A percentile compares a stretch with the other conserved stretches of the same genome.
Evolutionary conservation across 306 rosid genomes (phyloP).

Genomic region (Cucurbita maxima): DNA sequence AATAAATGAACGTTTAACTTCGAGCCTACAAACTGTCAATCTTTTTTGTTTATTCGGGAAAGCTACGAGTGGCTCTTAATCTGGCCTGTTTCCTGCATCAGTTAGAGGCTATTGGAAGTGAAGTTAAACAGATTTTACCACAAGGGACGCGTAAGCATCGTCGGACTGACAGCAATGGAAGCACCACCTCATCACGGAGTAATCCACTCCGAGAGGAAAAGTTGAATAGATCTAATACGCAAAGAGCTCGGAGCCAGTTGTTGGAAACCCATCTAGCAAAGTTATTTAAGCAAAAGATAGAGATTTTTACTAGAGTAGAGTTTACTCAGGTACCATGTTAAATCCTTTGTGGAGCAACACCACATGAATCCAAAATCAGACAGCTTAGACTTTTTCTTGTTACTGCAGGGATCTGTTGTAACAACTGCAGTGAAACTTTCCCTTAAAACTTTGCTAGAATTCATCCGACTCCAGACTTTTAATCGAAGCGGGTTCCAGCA

Average conservation of each 20-base stretch:
- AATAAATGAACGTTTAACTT: background rate
- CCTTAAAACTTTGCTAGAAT: constrained; percentile 89
- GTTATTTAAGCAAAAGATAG: constrained; percentile 83
- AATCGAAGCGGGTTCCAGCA: constrained; percentile 96
- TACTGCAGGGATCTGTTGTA: constrained; percentile 67
- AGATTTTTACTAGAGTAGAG: constrained; percentile 87
- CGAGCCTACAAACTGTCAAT: background rate
- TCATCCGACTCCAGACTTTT: constrained; percentile 66
- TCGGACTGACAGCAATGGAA: constrained; percentile 77
- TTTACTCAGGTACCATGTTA: constrained; percentile 59
- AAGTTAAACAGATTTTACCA: constrained; percentile 78
- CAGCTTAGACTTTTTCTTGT: constrained; percentile 20
- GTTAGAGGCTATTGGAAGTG: constrained; percentile 54
- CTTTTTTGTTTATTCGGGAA: background rate
- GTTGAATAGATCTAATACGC: constrained; percentile 55
- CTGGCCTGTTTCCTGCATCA: constrained; percentile 17
- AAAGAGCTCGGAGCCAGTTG: constrained; percentile 86
- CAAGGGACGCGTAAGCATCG: constrained; percentile 59
- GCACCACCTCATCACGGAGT: constrained; percentile 78
- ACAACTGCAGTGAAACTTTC: constrained; percentile 66
- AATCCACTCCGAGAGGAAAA: constrained; percentile 76
- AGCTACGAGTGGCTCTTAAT: background rate
- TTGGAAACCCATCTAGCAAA: constrained; percentile 94
- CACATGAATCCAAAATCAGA: constrained; percentile 8
- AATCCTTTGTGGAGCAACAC: background rate